These are phyloP conservation scores for Phytophthora litchii DNA, from an alignment of 352 stramenopile genomes.

Conservation along the genomic window DNA sequence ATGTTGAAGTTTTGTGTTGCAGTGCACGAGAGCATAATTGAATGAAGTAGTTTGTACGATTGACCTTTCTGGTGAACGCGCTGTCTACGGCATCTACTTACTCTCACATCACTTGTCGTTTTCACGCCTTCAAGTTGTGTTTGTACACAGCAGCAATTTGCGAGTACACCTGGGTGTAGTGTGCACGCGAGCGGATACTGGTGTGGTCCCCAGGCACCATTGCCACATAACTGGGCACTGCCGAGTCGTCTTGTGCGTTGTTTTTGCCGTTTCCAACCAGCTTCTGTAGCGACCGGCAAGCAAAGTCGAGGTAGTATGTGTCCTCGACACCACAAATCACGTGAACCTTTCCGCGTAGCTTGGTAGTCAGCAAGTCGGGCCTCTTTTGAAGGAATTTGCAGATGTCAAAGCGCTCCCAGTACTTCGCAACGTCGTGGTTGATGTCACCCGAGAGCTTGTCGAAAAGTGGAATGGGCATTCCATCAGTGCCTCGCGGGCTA, in stretches of 20 bases:
- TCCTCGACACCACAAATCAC: slow-evolving; percentile 77
- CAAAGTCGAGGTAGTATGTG: slow-evolving; percentile 78
- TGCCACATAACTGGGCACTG: slow-evolving; percentile 66
- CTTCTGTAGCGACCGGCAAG: slow-evolving; percentile 63
- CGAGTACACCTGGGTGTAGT: slow-evolving; percentile 66
- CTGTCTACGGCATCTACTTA: background rate
- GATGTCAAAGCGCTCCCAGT: slow-evolving; percentile 75
- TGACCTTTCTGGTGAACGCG: background rate
- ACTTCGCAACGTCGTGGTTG: slow-evolving; percentile 52
- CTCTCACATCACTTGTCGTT: background rate
- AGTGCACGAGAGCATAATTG: too few relatives aligned
- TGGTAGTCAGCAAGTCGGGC: slow-evolving; percentile 43
- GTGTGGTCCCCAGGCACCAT: slow-evolving; percentile 78
- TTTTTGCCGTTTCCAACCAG: slow-evolving; percentile 43
- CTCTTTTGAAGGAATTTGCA: slow-evolving; percentile 53
- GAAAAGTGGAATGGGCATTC: slow-evolving; percentile 66
- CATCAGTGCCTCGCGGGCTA: slow-evolving; percentile 51
- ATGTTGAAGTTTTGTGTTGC: background rate
- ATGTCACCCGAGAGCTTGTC: slow-evolving; percentile 82
- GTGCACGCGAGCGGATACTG: slow-evolving; percentile 64
- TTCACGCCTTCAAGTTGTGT: slow-evolving; percentile 13
- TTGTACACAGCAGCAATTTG: slow-evolving; percentile 57
- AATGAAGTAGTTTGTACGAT: too few relatives aligned
- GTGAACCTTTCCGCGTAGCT: slow-evolving; percentile 66
- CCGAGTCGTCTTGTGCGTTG: slow-evolving; percentile 18